A percentile compares a stretch with the other conserved stretches of the same genome.
These are phyloP conservation scores for Diplodia intermedia DNA, from an alignment of 2,329 filamentous ascomycete species.

Conservation along the genomic window DNA sequence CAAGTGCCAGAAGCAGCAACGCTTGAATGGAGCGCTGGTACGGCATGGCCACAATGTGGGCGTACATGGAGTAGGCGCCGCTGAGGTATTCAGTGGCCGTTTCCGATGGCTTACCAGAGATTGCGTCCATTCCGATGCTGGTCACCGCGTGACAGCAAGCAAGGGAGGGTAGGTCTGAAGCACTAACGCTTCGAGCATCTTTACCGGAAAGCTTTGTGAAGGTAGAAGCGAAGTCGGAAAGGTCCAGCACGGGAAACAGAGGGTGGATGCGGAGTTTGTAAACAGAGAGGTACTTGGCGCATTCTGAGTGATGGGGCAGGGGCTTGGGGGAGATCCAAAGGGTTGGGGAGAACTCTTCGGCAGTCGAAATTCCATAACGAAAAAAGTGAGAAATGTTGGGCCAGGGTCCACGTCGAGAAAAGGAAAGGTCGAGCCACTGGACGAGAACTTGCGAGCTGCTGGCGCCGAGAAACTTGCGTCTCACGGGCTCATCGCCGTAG, in stretches of 20 bases:
- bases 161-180: not conserved
- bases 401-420: constrained; percentile 29
- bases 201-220: not conserved
- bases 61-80: constrained; percentile 20
- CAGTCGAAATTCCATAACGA: constrained; percentile 14
- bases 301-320: constrained; percentile 4
- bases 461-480: constrained; percentile 33
- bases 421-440: constrained; percentile 33
- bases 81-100: constrained; percentile 15
- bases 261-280: constrained; percentile 3
- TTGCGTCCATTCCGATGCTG: constrained; percentile 26
- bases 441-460: constrained; percentile 34
- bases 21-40: constrained; percentile 30
- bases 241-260: constrained; percentile 6
- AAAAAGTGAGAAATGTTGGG: constrained; percentile 18
- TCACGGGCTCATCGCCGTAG: constrained; percentile 21
- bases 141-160: not conserved
- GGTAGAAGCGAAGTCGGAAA: not conserved
- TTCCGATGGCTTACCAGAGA: not conserved
- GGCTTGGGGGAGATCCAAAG: not conserved
- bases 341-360: constrained; percentile 16
- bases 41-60: constrained; percentile 12
- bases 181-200: not conserved
- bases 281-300: constrained; percentile 10
- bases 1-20: constrained; percentile 26